Evolutionary conservation across 1,284 basidiomycete species (phyloP), one percentile per base, ranked within the genome.

Genomic region (Pascua guehoae): DNA sequence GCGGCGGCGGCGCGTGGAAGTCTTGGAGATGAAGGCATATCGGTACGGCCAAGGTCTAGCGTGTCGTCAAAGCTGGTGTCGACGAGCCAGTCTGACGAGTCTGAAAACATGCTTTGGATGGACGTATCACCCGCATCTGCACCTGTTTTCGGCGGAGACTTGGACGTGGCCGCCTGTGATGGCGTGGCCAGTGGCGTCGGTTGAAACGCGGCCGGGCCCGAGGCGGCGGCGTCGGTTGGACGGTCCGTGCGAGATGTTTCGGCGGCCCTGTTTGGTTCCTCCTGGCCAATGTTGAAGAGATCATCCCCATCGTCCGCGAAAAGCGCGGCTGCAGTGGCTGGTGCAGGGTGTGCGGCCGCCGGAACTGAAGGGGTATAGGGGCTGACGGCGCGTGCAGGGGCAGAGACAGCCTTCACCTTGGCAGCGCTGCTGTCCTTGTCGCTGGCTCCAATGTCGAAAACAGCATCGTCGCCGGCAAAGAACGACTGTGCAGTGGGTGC

Each of bases 51-150:
- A 12, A 65, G 36, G 24, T 61, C 47, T 49, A 69, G 61, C 11
- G 67, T 66, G 15, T 68, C 65, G 47, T 74, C 72, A 14, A 68
- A 54, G 10, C 62, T 60, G 7, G 70, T 73, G 49, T 71, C 71
- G n/a, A 58, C 67, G 12, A 73, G 53, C 66, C 68, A 74, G 54
- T 73, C 65, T 32, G 62, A 64, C 0, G 58, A 55, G 24, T 66
- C 54, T 2, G 66, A 56, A 47, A 72, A 66, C 57, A 71, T 56
- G 55, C 58, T 66, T 16, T 65, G 63, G 18, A 67, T 48, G 12
- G 66, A 67, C 15, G 48, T 42, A 41, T 69, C 66, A 7, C 58
- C 64, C 32, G 60, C 54, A 17, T 56, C 44, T 12, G 58, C 37
- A 36, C 24, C 43, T 18, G 24, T 32, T 16, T 12, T 36, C 44